Base-by-base conservation (phyloP, 2,329 filamentous ascomycete species). In the Elsinoe batatas region DNA sequence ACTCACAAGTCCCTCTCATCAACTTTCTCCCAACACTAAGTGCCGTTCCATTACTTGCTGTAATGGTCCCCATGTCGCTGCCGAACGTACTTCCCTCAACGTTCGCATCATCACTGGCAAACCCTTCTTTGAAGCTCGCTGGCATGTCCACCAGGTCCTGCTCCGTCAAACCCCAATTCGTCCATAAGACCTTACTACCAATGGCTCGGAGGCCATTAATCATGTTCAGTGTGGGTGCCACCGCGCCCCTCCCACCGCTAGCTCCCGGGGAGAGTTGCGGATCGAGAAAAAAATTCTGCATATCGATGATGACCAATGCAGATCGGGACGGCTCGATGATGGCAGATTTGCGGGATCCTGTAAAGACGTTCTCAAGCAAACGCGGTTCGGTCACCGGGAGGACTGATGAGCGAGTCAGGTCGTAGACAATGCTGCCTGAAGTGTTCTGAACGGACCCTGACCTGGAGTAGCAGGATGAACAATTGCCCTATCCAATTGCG, bases 221-320 rank as follows among this genome's bases (percentile, higher is more conserved):
- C 58, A 68, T 65, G 49, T 67, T 64, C 20, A 68, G 58, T 1
- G 65, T 68, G 1, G 66, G 64, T 40, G 56, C 49, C 18, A 51
- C 33, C 11, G 47, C 33, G 12, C 15, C 47, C 15, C 47, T 36
- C 11, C 65, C 65, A 12, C 57, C 57, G 10, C 57, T 62, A 0
- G 65, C 65, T 20, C 47, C 44, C 1, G 64, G 65, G 1, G 61
- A 63, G 5, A 66, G 60, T 12, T 57, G 55, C 7, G 64, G 64
- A 53, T 67, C 64, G 13, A 66, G 61, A 57, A 65, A 67, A 60
- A 62, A 67, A 58, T 67, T 66, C 49, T 66, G 64, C 64, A 65
- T 66, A 56, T 66, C 64, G 22, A 67, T 62, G 53, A 65, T 65
- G 36, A 64, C 58, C 17, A 65, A 58, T 1, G 63, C 64, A 1